Evolutionary conservation across 768 basidiomycete species (phyloP), one percentile per base, ranked within the genome.

Genomic region (Lentinus brumalis): DNA sequence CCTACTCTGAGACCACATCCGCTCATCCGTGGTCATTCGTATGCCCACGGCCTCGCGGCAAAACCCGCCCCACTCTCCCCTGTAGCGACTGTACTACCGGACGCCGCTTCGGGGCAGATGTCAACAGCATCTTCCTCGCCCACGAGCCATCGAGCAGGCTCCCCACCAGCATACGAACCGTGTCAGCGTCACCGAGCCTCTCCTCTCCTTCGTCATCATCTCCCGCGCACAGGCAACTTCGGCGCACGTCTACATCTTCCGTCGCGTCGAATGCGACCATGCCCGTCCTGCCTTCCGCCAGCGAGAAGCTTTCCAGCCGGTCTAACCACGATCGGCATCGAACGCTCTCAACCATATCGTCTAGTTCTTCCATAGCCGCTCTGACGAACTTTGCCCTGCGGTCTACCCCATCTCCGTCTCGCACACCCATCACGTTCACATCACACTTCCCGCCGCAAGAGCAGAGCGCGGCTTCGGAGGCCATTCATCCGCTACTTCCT

Each of bases 1-100:
- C 63, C 66, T 14, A 56, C 65, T 16, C 75, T 88, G 52, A 86
- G 87, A 15, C 89, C 88, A 0, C 91, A 92, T 69, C 91, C 89
- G 7, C 79, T 92, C 53, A 91, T 92, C 64, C 86, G 90, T 57
- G 89, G 88, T 9, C 81, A 86, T 63, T 89, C 89, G 0, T 84
- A 82, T 60, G 85, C 87, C 6, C 79, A 75, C 46, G 72, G 72
- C 44, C 69, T 71, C 59, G 60, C 74, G 53, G 67, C 74, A 56
- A 78, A 83, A 69, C 82, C 84, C 44, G 74, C 79, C 3, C 73
- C 76, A 76, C 76, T 88, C 14, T 77, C 83, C 9, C 87, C 89
- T 39, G 78, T 91, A 53, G 85, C 86, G 1, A 70, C 67, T 16
- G 81, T 86, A 46, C 81, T 83, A 9, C 77, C 83, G 18, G 83